Percentiles rank a stretch among this genome's conserved stretches.
phyloP scores from a whole-genome alignment of 176 grass and related monocot genomes.

The Saccharum spontaneum region DNA sequence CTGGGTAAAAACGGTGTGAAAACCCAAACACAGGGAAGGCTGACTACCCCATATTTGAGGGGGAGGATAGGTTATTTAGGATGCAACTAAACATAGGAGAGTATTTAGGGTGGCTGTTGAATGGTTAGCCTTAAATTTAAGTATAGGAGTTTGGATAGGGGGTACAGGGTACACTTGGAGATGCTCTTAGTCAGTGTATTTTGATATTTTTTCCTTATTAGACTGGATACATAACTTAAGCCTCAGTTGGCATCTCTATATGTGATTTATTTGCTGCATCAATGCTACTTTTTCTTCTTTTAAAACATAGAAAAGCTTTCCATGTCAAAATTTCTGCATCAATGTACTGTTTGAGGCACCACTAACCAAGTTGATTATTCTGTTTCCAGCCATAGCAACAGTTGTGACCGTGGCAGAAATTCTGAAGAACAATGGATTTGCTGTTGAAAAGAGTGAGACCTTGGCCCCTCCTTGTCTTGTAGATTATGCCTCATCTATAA shows the following conservation, averaged over 20 bases:
- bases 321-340: background rate
- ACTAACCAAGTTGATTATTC: constrained; percentile 19
- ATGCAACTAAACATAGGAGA: background rate
- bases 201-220: background rate
- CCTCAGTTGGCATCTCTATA: background rate
- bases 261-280: background rate
- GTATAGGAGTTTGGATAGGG: background rate
- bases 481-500: background rate
- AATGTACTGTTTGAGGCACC: background rate
- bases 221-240: background rate
- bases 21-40: background rate
- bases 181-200: background rate
- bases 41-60: background rate
- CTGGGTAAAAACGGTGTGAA: background rate
- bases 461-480: background rate
- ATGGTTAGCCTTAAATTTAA: background rate
- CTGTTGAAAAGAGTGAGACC: constrained; percentile 82
- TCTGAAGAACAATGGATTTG: constrained; percentile 84
- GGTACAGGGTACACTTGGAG: background rate
- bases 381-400: constrained; percentile 78
- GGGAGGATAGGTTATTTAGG: background rate
- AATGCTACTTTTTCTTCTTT: background rate
- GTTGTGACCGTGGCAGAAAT: constrained; percentile 89
- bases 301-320: background rate
- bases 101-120: background rate